A percentile compares a stretch with the other conserved stretches of the same genome.
These are phyloP conservation scores for Hanseniaspora jakobsenii DNA, from an alignment of 805 yeast species.

Conservation along the genomic window DNA sequence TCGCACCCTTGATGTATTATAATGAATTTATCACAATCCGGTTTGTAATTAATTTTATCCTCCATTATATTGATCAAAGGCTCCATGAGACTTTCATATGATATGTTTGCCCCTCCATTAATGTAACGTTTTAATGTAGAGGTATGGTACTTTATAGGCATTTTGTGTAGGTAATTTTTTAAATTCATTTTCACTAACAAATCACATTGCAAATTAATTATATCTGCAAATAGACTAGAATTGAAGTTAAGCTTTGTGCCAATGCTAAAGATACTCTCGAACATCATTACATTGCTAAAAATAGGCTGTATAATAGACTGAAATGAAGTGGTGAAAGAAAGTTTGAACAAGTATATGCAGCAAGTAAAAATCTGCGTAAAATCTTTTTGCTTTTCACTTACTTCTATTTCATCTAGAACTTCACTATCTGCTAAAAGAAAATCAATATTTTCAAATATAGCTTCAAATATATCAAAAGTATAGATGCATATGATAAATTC, in stretches of 20 bases:
- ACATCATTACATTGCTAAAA: slow-evolving; percentile 2
- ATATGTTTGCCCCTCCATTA: neutral
- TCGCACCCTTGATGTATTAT: slow-evolving; percentile 7
- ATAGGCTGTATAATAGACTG: slow-evolving; percentile 12
- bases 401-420: neutral
- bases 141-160: slow-evolving; percentile 9
- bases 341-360: neutral
- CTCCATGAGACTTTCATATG: neutral
- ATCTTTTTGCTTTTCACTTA: neutral
- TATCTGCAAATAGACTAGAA: neutral
- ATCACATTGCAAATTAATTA: slow-evolving; percentile 7
- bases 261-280: slow-evolving; percentile 4
- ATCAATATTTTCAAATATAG: slow-evolving; percentile 27
- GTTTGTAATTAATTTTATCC: slow-evolving; percentile 1
- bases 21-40: slow-evolving; percentile 3
- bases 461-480: slow-evolving; percentile 47
- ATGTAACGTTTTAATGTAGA: slow-evolving; percentile 8
- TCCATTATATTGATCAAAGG: neutral
- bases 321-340: slow-evolving; percentile 12
- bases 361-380: neutral
- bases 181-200: slow-evolving; percentile 13
- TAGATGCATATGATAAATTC: slow-evolving; percentile 41
- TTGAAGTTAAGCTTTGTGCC: neutral
- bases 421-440: slow-evolving; percentile 12
- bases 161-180: slow-evolving; percentile 10